Conservation (phyloP, 2,329 filamentous ascomycete genomes). For the Rhinocladiella mackenziei region DNA sequence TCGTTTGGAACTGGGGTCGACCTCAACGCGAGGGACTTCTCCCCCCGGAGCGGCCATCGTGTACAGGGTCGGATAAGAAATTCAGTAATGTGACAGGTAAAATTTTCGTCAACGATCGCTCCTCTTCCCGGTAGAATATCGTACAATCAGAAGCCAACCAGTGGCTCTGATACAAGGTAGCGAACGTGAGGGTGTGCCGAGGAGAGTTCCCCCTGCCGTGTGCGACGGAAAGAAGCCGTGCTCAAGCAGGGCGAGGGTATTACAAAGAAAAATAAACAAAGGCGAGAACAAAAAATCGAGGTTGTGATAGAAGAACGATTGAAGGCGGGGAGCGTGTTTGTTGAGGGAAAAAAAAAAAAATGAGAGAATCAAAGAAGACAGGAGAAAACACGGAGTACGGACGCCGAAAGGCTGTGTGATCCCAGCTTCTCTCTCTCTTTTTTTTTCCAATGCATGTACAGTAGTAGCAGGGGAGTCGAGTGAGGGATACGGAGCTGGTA, state of each 20-base stretch:
- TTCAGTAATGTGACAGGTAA: neutral
- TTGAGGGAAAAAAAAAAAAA: neutral
- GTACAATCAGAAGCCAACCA: conserved; percentile 13
- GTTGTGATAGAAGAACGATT: too few relatives aligned
- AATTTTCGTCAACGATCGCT: neutral
- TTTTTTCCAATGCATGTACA: too few relatives aligned
- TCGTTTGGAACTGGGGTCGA: conserved; percentile 27
- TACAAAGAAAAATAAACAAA: too few relatives aligned
- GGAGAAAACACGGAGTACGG: neutral
- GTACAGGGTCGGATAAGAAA: neutral
- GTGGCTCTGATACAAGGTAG: conserved; percentile 10
- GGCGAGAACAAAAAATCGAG: too few relatives aligned
- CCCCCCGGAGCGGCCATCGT: conserved; percentile 37
- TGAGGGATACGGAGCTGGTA: too few relatives aligned
- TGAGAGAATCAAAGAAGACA: neutral
- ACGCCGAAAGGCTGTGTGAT: neutral
- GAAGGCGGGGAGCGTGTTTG: neutral
- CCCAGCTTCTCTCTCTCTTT: too few relatives aligned
- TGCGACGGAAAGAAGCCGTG: neutral
- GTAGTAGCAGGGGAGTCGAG: too few relatives aligned
- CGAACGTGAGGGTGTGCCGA: neutral
- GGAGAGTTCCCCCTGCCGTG: neutral
- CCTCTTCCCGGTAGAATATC: conserved; percentile 4
- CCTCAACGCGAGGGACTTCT: conserved; percentile 31
- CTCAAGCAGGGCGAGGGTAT: too few relatives aligned